Base-by-base conservation (phyloP, 768 basidiomycete genomes). In the Fomitopsis serialis region DNA sequence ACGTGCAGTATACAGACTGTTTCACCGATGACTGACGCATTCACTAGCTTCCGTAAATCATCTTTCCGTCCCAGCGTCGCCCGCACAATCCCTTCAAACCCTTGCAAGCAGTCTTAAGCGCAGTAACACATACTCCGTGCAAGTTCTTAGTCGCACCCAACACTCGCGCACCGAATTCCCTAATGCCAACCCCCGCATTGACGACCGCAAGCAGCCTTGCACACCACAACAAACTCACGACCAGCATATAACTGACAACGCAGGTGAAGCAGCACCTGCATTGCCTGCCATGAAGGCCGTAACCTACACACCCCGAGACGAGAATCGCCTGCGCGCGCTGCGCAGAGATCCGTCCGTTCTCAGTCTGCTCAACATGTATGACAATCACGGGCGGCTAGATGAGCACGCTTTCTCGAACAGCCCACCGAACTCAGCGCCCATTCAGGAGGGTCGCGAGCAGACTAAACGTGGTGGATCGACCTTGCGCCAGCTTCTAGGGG, bases 341-440 rank as follows among this genome's bases (percentile, higher is more conserved):
- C 83, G 84, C 42, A 81, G 83, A 24, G 88, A 92, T 56, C 88
- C 89, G 2, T 91, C 89, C 21, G 86, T 92, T 25, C 85, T 77
- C 13, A 90, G 85, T 59, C 70, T 92, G 22, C 69, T 91, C 34
- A 76, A 81, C 52, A 71, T 89, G 57, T 92, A 90, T 59, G 88
- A 90, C 59, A 81, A 87, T 3, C 72, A 86, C 51, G 89, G 89
- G 17, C 76, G 78, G 48, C 72, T 91, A 24, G 74, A 81, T 15
- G 72, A 75, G 3, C 66, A 77, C 35, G 79, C 79, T 8, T 92
- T 92, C 64, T 84, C 85, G 0, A 88, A 88, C 59, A 69, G 81
- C 44, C 67, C 78, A 55, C 62, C 77, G 61, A 64, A 66, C 3
- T 58, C 64, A 4, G 56, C 53, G 4, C 66, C 66, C 1, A 60